phyloP scores from a whole-genome alignment of 23 red algal genomes.

The Agarophyton chilense region DNA sequence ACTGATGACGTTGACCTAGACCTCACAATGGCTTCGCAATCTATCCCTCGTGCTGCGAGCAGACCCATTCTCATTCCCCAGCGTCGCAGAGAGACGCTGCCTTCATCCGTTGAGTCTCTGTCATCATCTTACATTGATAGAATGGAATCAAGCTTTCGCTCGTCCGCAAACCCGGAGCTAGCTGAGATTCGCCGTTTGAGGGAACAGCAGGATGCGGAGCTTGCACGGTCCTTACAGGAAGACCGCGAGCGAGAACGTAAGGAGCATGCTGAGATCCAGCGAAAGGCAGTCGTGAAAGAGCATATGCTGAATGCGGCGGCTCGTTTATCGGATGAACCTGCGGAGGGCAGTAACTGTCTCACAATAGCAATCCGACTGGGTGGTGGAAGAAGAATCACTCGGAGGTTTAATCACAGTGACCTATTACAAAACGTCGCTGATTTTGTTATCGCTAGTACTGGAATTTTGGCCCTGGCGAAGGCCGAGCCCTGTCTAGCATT shows the following conservation, averaged over 20 bases:
- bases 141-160: slow-evolving; percentile 56
- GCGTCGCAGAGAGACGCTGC: background rate
- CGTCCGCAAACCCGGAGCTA: slow-evolving; percentile 36
- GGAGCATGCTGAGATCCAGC: slow-evolving; percentile 14
- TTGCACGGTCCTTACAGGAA: slow-evolving; percentile 20
- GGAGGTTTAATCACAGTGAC: slow-evolving; percentile 17
- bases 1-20: slow-evolving; percentile 35
- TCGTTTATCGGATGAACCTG: slow-evolving; percentile 15
- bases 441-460: slow-evolving; percentile 34
- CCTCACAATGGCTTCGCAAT: background rate
- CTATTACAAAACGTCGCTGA: slow-evolving; percentile 32
- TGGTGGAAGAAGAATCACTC: slow-evolving; percentile 16
- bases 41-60: background rate
- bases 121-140: slow-evolving; percentile 56
- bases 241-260: slow-evolving; percentile 36
- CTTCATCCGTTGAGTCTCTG: slow-evolving; percentile 50
- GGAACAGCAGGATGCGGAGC: slow-evolving; percentile 42
- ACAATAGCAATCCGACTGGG: slow-evolving; percentile 38
- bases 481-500: slow-evolving; percentile 10
- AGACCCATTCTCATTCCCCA: background rate
- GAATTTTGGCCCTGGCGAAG: background rate
- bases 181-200: slow-evolving; percentile 38
- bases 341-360: background rate
- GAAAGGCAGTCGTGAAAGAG: slow-evolving; percentile 6
- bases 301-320: slow-evolving; percentile 12